Conservation (phyloP, 2,329 filamentous ascomycete genomes). For the Calonectria leucothoes region DNA sequence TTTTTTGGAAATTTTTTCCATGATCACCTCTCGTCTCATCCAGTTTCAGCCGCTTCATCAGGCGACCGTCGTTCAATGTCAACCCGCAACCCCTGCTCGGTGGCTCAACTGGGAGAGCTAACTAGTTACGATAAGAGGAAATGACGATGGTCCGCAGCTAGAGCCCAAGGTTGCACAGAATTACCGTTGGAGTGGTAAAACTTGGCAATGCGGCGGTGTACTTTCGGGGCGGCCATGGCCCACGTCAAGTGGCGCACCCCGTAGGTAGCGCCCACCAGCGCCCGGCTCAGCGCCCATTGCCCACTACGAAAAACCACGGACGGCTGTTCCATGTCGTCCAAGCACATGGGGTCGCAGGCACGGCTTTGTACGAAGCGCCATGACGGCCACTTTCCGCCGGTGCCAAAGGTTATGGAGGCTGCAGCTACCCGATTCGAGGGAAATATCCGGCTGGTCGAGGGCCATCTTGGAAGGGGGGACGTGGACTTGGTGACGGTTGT, state of each 20-base stretch:
- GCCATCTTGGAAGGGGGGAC: too few species aligned
- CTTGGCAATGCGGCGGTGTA: constrained; percentile 24
- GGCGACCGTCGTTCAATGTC: background rate
- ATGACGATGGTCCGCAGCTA: constrained; percentile 6
- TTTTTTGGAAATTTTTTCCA: background rate
- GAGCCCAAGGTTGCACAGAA: constrained; percentile 8
- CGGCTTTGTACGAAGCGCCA: constrained; percentile 11
- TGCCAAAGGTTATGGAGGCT: constrained; percentile 3
- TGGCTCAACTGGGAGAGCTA: constrained; percentile 1
- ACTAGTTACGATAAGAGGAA: constrained; percentile 7
- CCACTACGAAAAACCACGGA: constrained; percentile 10
- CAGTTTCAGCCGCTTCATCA: background rate
- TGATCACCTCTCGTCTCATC: background rate
- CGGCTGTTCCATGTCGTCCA: background rate
- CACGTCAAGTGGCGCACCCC: constrained; percentile 14
- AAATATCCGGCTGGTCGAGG: background rate
- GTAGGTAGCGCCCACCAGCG: background rate
- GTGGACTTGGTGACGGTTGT: background rate
- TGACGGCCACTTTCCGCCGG: constrained; percentile 13
- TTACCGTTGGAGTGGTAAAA: constrained; percentile 22
- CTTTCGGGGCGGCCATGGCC: constrained; percentile 14
- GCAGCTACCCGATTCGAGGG: constrained; percentile 5
- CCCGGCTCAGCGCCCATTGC: constrained; percentile 1
- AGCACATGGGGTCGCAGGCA: constrained; percentile 7
- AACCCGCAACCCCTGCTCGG: background rate